Evolutionary conservation across 768 basidiomycete genomes (phyloP), one percentile per base, ranked within the genome.

Genomic region (Leccinum pellstonianum): DNA sequence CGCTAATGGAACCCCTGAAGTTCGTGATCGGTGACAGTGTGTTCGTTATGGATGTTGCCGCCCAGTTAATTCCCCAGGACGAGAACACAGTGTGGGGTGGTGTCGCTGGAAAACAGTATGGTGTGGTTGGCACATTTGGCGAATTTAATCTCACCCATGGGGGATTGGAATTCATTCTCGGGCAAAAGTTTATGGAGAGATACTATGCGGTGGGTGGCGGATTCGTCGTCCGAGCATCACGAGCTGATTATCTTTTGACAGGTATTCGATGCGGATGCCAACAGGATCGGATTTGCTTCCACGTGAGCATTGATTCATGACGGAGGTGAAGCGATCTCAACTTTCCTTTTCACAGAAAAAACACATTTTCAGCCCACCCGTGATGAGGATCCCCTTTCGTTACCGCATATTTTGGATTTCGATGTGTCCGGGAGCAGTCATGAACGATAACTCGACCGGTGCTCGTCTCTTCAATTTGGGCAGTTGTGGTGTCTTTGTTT

Each of bases 1-100:
- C 35, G 3, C 5, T 6, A 12, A 64, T 66, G 56, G 33, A 58
- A 4, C 53, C 57, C 10, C 56, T 67, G n/a, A 43, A 49, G 11
- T 64, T 66, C 25, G 25, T 19, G 19, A 57, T 65, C 12, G 59
- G 51, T 15, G 33, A 52, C 21, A 8, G 19, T 0, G 19, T 23
- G 21, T 23, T 52, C 52, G 21, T 31, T 2, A 19, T 52, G 52
- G 33, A 33, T 14, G 52, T 37, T 21, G 3, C 19, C 7, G 52
- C 52, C 19, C 52, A 52, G 52, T 19, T 52, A 6, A 10, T 52
- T 23, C 52, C 52, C 4, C n/a, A 19, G n/a, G 9, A 37, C 8
- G 12, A 52, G 21, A 37, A 21, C 33, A 12, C 14, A 23, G 33
- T 21, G 8, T 52, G 52, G 52, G 52, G 52, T 15, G 52, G 52